Percentiles rank a stretch among this genome's conserved stretches.
phyloP scores from a whole-genome alignment of 345 rosid genomes.

The Litchi chinensis region DNA sequence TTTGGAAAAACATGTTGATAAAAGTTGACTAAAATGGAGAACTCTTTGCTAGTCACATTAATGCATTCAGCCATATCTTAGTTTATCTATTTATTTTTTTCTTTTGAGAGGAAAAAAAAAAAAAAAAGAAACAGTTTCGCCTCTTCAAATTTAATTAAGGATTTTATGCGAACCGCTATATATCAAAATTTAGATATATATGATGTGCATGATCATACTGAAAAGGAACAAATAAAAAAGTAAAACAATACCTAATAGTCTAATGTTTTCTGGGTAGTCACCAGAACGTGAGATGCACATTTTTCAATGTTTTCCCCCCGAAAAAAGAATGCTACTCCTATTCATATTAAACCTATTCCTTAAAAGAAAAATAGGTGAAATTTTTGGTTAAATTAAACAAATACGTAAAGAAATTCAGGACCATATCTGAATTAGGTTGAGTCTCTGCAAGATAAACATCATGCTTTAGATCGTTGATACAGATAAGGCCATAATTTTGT shows the following conservation, averaged over 20 bases:
- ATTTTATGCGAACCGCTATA: conserved; percentile 3
- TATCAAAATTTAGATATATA: neutral
- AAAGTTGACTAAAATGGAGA: conserved; percentile 7
- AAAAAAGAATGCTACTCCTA: no score
- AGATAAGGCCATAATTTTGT: neutral
- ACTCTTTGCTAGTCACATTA: conserved; percentile 23
- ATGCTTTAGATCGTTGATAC: neutral
- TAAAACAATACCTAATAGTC: neutral
- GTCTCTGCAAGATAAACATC: neutral
- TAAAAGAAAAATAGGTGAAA: neutral
- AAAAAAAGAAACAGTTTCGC: neutral
- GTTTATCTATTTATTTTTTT: neutral
- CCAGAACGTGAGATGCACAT: neutral
- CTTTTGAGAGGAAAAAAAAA: neutral
- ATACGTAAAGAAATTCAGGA: neutral
- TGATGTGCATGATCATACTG: no score
- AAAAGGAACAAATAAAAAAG: neutral
- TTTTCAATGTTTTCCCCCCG: no score
- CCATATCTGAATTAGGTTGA: neutral
- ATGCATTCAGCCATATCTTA: conserved; percentile 11
- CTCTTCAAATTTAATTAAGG: neutral
- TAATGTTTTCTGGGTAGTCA: neutral
- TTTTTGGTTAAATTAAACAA: no score
- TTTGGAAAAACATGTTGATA: conserved; percentile 31
- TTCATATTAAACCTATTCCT: no score